Evolutionary conservation across 305 asterid genomes (phyloP).

Genomic region (Striga hermonthica): DNA sequence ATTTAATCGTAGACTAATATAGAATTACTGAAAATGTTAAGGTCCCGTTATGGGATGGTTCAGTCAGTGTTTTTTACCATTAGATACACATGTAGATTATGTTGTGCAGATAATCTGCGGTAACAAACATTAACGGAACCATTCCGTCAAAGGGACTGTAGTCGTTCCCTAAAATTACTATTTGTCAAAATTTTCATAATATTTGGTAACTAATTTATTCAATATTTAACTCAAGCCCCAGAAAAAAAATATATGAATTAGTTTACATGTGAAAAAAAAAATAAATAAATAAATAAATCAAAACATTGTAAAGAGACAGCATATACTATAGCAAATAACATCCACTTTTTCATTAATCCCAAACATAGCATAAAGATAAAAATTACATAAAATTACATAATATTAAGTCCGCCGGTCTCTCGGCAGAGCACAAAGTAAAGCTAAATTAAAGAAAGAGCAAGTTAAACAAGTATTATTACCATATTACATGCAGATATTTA

Average conservation of each 20-base stretch:
- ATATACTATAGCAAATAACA: background rate
- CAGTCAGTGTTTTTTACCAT: no score
- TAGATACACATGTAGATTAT: no score
- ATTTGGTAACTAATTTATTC: background rate
- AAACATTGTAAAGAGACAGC: background rate
- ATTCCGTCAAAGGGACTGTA: no score
- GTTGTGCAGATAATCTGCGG: no score
- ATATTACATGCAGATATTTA: slow-evolving; percentile 14
- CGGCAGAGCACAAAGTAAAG: background rate
- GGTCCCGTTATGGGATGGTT: no score
- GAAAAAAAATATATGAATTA: background rate
- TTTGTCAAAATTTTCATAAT: no score
- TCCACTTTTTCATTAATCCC: slow-evolving; percentile 1
- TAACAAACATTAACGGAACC: no score
- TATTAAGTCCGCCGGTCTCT: background rate
- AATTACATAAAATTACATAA: background rate
- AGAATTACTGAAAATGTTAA: no score
- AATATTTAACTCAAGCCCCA: background rate
- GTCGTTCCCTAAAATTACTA: no score
- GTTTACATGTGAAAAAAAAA: background rate
- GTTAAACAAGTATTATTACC: slow-evolving; percentile 2
- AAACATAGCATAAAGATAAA: background rate
- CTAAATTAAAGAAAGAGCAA: background rate
- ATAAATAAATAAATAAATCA: background rate
- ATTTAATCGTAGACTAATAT: no score